Evolutionary conservation across 495 filamentous ascomycete species (phyloP), one percentile per base, ranked within the genome.

Genomic region (Neurospora tetrasperma): DNA sequence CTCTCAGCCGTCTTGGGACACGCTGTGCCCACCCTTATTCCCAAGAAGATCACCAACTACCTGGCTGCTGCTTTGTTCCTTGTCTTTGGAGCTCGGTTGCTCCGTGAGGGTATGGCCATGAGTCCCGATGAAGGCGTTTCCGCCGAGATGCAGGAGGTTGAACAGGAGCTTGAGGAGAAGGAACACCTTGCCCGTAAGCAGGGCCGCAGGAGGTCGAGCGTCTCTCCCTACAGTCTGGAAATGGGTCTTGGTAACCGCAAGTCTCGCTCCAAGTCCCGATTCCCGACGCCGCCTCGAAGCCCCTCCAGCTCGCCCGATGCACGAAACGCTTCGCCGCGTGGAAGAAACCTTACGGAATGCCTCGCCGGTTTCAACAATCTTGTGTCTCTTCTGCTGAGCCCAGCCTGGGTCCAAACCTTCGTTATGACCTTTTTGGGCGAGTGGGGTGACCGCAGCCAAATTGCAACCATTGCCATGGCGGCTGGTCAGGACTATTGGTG

Each of bases 401-500:
- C 96, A 4, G 96, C 94, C 1, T 99, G 96, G 96, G 96, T 99
- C 16, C 96, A 99, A 82, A 99, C 96, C 6, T 99, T 99, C 80
- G 89, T 94, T 74, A 99, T 99, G 96, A 99, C 96, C 4, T 99
- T 99, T 83, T 84, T 99, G 40, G 96, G 96, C 11, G 96, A 99
- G 81, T 98, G 96, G 96, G 96, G 96, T 69, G 96, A 99, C 78
- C 90, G 96, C 73, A 96, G 93, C 78, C 96, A 99, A 81, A 99
- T 99, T 78, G 96, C 96, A 18, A 99, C 96, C 70, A 97, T 99
- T 78, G 96, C 96, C 46, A 99, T 99, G 96, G 96, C 96, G 68
- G 96, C 96, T 11, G 96, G 96, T 4, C 93, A 96, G 83, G 96
- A 98, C 79, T 98, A 98, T 79, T 98, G 94, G 96, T 98, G 94